Evolutionary conservation across 805 yeast species (phyloP).

Genomic region (Ogataea allantospora): DNA sequence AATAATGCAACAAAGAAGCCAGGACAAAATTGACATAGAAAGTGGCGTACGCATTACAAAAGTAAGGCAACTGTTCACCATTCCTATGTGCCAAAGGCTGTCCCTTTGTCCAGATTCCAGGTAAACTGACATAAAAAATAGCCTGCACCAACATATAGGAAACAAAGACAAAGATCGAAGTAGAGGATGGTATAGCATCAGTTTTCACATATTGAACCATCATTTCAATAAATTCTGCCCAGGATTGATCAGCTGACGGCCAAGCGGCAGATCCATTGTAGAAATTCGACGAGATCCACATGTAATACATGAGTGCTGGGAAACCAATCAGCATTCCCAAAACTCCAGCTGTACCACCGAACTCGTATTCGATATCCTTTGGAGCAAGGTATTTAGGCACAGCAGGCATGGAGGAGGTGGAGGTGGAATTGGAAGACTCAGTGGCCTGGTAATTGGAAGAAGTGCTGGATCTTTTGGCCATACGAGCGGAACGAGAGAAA

Average conservation of each 20-base stretch:
- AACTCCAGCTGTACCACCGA: conserved; percentile 92
- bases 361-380: conserved; percentile 61
- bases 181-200: conserved; percentile 56
- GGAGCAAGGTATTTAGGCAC: conserved; percentile 3
- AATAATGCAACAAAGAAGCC: conserved; percentile 62
- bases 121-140: conserved; percentile 74
- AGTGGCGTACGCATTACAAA: conserved; percentile 87
- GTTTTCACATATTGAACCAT: conserved; percentile 45
- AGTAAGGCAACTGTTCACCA: conserved; percentile 82
- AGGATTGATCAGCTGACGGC: conserved; percentile 59
- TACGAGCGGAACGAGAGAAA: conserved; percentile 8
- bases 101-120: conserved; percentile 94
- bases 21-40: conserved; percentile 67
- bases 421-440: background rate
- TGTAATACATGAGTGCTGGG: conserved; percentile 91
- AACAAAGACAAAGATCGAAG: conserved; percentile 70
- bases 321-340: conserved; percentile 89
- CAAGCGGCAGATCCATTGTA: conserved; percentile 71
- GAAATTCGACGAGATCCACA: conserved; percentile 89
- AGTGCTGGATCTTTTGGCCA: conserved; percentile 1
- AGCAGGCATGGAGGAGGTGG: background rate
- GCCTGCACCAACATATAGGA: conserved; percentile 69
- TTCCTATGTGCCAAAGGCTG: conserved; percentile 84
- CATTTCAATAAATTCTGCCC: conserved; percentile 46
- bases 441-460: conserved; percentile 1